Evolutionary conservation across 495 filamentous ascomycete genomes (phyloP).

Genomic region (Podospora anserina): DNA sequence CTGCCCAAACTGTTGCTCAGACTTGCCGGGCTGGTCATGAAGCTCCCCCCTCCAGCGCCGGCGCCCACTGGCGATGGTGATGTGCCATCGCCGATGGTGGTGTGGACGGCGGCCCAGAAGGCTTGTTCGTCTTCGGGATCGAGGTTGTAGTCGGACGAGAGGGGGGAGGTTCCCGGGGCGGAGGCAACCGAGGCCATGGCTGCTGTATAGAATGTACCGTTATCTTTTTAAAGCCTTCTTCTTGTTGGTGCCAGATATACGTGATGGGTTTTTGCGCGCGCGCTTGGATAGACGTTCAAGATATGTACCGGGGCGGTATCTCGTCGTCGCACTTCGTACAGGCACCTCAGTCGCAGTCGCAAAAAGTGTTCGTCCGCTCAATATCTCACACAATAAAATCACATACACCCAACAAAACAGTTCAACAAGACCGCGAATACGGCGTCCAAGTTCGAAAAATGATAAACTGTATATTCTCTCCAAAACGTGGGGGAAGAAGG

Average conservation of each 20-base stretch:
- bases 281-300: background rate
- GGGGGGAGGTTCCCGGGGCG: conserved; percentile 28
- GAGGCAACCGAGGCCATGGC: conserved; percentile 38
- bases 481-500: too few species aligned
- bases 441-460: too few species aligned
- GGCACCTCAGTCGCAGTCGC: too few species aligned
- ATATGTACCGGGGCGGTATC: background rate
- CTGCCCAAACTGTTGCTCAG: conserved; percentile 39
- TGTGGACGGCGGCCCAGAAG: conserved; percentile 26
- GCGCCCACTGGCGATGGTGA: conserved; percentile 22
- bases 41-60: conserved; percentile 25
- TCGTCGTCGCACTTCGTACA: too few species aligned
- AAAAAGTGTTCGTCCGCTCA: too few species aligned
- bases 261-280: too few species aligned
- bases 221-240: background rate
- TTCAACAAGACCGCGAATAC: too few species aligned
- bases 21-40: conserved; percentile 39
- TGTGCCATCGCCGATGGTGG: conserved; percentile 15
- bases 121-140: conserved; percentile 25
- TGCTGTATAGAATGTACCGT: background rate
- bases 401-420: too few species aligned
- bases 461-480: too few species aligned
- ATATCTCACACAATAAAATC: too few species aligned
- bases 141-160: conserved; percentile 29
- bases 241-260: background rate